Evolutionary conservation across 2,329 filamentous ascomycete genomes (phyloP), one percentile per base, ranked within the genome.

Genomic region (Alternaria viburni): DNA sequence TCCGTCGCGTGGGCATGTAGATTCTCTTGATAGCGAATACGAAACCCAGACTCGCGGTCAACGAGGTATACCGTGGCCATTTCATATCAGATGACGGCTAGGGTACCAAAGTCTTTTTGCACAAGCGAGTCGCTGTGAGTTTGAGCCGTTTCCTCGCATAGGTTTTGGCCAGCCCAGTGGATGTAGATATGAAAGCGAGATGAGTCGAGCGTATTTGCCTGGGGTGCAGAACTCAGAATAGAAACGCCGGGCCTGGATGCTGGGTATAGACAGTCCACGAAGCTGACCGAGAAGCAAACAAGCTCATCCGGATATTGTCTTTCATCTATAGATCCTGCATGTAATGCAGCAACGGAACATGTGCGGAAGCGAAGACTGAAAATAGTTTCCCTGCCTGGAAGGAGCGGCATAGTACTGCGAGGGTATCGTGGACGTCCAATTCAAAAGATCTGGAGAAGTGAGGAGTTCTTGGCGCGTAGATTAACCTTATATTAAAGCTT

Each of bases 401-500:
- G 43, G 62, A 70, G 58, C 45, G 56, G 46, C 64, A 62, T 67
- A 17, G 64, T 69, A 62, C 63, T 68, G 59, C 51, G 43, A 30
- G 47, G 41, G 43, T 57, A 45, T 49, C 15, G 49, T 47, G n/a
- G 43, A 47, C 59, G 62, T 62, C 75, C 74, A 67, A 74, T 75
- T 70, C 66, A 73, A 62, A 41, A 70, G 75, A 78, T 77, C 75
- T 77, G 68, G 62, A 76, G 75, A 71, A 58, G 69, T 69, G 56
- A 69, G 70, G 71, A 69, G 66, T 72, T 70, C 78, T 77, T 74
- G 76, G 75, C 69, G 66, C 68, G 64, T 74, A 78, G 70, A 78
- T 80, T 80, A 78, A 78, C 72, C 72, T 77, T 77, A 77, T 74
- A 76, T 79, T 79, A 79, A 79, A 76, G 77, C 77, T 77, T 80